Evolutionary conservation across 148 eudicot species (phyloP), one percentile per base, ranked within the genome.

Genomic region (Diospyros lotus): DNA sequence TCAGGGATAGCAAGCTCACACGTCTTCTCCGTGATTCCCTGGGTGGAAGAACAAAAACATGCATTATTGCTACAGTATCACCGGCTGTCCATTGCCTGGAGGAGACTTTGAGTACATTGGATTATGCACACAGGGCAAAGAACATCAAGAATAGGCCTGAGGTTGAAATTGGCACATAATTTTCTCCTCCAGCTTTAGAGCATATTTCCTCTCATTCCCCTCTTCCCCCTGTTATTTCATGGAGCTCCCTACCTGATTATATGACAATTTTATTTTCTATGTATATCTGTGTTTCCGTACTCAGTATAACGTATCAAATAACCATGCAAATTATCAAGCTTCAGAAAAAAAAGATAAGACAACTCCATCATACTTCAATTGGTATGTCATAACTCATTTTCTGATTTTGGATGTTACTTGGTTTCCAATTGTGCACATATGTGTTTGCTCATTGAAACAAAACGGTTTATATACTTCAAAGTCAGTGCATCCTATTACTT

Each of bases 31-130:
- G 98, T 78, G 98, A 93, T 77, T 93, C 98, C 9, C 74, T 93
- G 80, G 98, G 98, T 45, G 98, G 98, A 75, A 78, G 96, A 74
- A 93, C 98, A 17, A 93, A 93, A 85, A 93, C 98, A 39, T 93
- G 98, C 76, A 93, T 93, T 67, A 93, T 93, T 74, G 98, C 98
- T 14, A 93, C 98, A 38, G 98, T 93, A 39, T 93, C 98, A 79
- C 98, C 98, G 42, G 98, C 98, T 42, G 98, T 93, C 60, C 98
- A 93, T 72, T 93, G 98, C 80, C 84, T 93, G 15, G 96, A 91
- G 84, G 98, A 91, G 84, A 93, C 98, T 41, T 81, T 93, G 73
- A 93, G 98, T 78, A 93, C 98, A 38, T 73, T 93, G 71, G 98
- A 93, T 77, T 93, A 93, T 83, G 98, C 98, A 50, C 98, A 93